phyloP scores from a whole-genome alignment of 179 eudicot species.

The Drosera spatulata region DNA sequence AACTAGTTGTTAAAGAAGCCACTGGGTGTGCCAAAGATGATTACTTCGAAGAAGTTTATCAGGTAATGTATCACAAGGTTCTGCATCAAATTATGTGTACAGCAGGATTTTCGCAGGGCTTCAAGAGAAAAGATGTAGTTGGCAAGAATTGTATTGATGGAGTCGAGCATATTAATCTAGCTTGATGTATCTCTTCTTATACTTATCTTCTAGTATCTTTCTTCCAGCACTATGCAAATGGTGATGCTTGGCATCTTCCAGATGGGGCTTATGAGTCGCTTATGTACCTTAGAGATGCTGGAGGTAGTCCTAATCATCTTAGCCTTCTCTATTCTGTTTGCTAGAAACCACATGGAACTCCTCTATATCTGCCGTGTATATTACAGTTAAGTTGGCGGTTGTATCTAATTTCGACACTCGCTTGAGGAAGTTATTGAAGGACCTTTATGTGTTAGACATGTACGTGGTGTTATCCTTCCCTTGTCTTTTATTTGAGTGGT shows the following conservation, averaged over 20 bases:
- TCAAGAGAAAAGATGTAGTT: too few species aligned
- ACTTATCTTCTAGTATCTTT: constrained; percentile 6
- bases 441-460: constrained; percentile 75
- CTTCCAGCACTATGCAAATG: constrained; percentile 80
- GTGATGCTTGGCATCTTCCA: constrained; percentile 93
- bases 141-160: too few species aligned
- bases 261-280: constrained; percentile 69
- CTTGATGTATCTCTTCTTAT: background rate
- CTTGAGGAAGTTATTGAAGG: constrained; percentile 85
- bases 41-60: constrained; percentile 95
- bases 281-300: constrained; percentile 55
- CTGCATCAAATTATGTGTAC: background rate
- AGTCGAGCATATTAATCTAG: background rate
- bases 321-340: constrained; percentile 16
- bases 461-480: constrained; percentile 33
- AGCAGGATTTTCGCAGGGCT: too few species aligned
- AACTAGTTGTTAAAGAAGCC: constrained; percentile 88
- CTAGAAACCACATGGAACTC: background rate
- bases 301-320: constrained; percentile 52
- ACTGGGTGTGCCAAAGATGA: constrained; percentile 65
- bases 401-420: constrained; percentile 96
- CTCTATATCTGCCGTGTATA: background rate
- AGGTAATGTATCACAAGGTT: constrained; percentile 26
- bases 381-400: constrained; percentile 87
- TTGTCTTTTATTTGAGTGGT: background rate